phyloP scores from a whole-genome alignment of 345 rosid species.

The Arabidopsis suecica region DNA sequence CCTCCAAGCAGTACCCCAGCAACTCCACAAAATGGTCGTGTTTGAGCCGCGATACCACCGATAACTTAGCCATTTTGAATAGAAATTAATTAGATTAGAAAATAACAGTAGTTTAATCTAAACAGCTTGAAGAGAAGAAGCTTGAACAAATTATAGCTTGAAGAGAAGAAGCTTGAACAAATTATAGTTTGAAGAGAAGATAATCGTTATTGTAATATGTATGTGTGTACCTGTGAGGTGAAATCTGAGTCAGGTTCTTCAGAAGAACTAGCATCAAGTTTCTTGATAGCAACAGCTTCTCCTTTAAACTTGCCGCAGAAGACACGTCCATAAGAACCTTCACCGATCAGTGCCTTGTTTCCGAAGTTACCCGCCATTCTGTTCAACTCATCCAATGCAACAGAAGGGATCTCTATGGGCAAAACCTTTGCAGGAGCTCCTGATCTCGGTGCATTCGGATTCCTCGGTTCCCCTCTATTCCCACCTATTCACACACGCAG shows the following conservation, averaged over 20 bases:
- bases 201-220: too few relatives aligned
- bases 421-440: conserved; percentile 80
- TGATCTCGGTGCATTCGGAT: conserved; percentile 53
- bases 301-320: conserved; percentile 68
- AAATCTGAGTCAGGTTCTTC: conserved; percentile 87
- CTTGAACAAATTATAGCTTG: not conserved
- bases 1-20: conserved; percentile 82
- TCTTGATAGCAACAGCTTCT: conserved; percentile 75
- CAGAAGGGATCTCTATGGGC: conserved; percentile 75
- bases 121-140: not conserved
- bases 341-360: conserved; percentile 83
- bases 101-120: conserved; percentile 3
- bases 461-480: conserved; percentile 78
- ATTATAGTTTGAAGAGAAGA: too few relatives aligned
- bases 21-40: conserved; percentile 85
- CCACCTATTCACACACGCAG: conserved; percentile 45
- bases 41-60: conserved; percentile 86
- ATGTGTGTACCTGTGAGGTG: conserved; percentile 68
- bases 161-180: not conserved
- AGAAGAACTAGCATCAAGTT: conserved; percentile 78
- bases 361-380: conserved; percentile 72
- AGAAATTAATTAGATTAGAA: conserved; percentile 1
- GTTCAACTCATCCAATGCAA: conserved; percentile 73
- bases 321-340: conserved; percentile 98
- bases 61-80: conserved; percentile 56